Base-by-base conservation (phyloP, 1,284 basidiomycete species). In the Apiotrichum akiyoshidainum region DNA sequence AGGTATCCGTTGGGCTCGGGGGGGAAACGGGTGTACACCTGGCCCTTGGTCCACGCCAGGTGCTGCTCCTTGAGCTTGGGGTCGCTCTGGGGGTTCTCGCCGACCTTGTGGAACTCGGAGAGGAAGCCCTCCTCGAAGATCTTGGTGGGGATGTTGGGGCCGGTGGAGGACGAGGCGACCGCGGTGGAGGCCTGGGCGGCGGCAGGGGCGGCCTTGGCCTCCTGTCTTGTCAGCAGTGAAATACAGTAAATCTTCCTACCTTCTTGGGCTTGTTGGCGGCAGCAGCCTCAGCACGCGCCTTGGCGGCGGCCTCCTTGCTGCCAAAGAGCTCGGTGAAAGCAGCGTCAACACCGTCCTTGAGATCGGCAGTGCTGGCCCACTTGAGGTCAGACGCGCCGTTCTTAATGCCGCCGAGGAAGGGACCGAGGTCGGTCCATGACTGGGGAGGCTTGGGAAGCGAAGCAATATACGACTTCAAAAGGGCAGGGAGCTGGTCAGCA, bases 1-100 rank as follows among this genome's bases (percentile, higher is more conserved):
- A 98, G 82, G 80, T 85, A 98, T 7, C 95, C 95, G 74, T 99
- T 99, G 2, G 96, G 96, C 80, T 99, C 96, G 5, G 96, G 96
- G 22, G 96, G 96, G 81, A 99, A 99, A 41, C 96, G 92, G 9
- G 96, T 99, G 80, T 89, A 88, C 7, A 99, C 93, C 60, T 84
- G 80, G 14, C 92, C 92, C 31, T 85, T 85, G 0, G 96, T 98
- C 17, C 83, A 83, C 17, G 83, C 82, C 47, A 99, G 81, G 74
- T 99, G 96, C 65, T 86, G 81, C 61, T 92, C 86, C 57, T 88
- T 88, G 59, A 97, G 84, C 59, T 84, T 81, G 9, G 87, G 83
- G 62, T 87, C 83, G 55, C 89, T 84, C 78, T 99, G 96, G 39
- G 90, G 88, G 79, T 98, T 99, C 70, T 84, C 93, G 52, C 96